A percentile compares a stretch with the other conserved stretches of the same genome.
These are phyloP conservation scores for Hebeloma cylindrosporum DNA, from an alignment of 768 basidiomycete genomes.

Conservation along the genomic window DNA sequence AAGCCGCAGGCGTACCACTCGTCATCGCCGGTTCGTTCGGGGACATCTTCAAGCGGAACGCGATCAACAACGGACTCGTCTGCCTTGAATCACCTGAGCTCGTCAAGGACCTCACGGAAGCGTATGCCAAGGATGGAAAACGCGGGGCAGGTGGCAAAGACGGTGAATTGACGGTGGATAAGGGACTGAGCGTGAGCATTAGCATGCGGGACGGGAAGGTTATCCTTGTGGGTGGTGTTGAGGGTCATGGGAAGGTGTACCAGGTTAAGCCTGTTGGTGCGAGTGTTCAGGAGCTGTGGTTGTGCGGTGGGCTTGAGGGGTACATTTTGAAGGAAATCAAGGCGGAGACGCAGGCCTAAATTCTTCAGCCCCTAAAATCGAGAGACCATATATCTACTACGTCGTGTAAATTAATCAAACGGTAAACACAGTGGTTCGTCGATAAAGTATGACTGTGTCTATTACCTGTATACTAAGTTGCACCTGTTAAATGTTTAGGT, in stretches of 20 bases:
- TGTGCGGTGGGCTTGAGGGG: constrained; percentile 91
- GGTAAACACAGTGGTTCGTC: too few species aligned
- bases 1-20: constrained; percentile 87
- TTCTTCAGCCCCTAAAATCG: not conserved
- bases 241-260: constrained; percentile 56
- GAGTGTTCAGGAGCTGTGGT: constrained; percentile 97
- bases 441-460: too few species aligned
- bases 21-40: constrained; percentile 98
- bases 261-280: constrained; percentile 75
- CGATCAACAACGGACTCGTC: constrained; percentile 97
- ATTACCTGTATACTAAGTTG: too few species aligned
- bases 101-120: constrained; percentile 76
- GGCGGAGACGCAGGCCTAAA: constrained; percentile 22
- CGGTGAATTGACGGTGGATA: constrained; percentile 84
- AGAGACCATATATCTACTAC: too few species aligned
- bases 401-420: too few species aligned
- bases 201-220: constrained; percentile 73
- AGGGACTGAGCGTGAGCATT: constrained; percentile 62
- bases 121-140: constrained; percentile 70
- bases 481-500: too few species aligned
- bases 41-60: constrained; percentile 98
- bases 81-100: constrained; percentile 93
- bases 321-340: constrained; percentile 80
- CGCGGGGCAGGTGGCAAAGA: constrained; percentile 76
- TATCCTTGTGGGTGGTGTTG: constrained; percentile 42